phyloP scores from a whole-genome alignment of 164 flowering plant genomes.

The Stephania japonica region DNA sequence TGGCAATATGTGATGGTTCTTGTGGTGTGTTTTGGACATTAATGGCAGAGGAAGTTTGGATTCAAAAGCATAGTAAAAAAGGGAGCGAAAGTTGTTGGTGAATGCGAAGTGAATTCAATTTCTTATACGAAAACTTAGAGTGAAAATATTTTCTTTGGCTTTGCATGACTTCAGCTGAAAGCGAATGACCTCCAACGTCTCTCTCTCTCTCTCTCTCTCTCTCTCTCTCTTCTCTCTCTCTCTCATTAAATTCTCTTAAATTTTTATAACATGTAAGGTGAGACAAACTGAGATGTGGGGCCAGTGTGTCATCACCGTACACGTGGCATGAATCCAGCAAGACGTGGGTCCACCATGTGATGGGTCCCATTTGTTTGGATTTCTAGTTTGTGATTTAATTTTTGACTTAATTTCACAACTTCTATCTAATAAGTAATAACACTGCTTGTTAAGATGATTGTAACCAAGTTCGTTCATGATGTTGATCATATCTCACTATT shows the following conservation, averaged over 20 bases:
- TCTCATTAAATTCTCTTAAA: neutral
- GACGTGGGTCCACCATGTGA: no score
- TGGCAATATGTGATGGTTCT: neutral
- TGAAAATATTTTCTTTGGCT: neutral
- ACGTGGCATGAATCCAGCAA: neutral
- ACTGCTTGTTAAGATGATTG: neutral
- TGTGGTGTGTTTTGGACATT: neutral
- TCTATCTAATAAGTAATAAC: no score
- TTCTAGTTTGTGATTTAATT: no score
- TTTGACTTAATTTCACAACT: no score
- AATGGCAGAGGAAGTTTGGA: neutral
- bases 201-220: neutral
- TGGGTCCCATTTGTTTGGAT: no score
- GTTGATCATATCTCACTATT: neutral
- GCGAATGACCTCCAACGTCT: neutral
- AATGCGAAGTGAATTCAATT: neutral
- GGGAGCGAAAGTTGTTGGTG: neutral
- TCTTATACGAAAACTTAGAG: neutral
- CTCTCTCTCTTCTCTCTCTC: neutral
- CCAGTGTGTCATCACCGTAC: neutral
- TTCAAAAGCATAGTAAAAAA: neutral
- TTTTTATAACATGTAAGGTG: neutral
- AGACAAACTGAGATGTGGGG: neutral
- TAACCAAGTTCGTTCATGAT: neutral
- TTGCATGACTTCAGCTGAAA: constrained; percentile 2